Evolutionary conservation across 371 early-diverging fungal species (phyloP).

Genomic region (Vairimorpha ceranae): DNA sequence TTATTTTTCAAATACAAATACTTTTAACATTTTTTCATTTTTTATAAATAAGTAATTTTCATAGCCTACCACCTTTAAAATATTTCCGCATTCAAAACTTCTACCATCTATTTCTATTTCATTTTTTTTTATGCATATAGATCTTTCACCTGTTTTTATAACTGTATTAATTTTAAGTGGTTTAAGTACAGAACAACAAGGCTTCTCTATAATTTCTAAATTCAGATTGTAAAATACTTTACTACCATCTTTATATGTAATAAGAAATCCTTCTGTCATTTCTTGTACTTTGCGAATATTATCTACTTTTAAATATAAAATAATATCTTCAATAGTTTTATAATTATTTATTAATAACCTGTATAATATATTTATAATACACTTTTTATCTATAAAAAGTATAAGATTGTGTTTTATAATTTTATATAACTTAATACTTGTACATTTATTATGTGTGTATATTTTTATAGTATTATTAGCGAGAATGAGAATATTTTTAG

Average conservation of each 20-base stretch:
- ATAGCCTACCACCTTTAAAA: background rate
- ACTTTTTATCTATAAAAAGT: conserved; percentile 11
- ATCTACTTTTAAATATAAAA: conserved; percentile 16
- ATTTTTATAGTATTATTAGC: conserved; percentile 5
- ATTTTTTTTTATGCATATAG: background rate
- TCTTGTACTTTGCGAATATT: background rate
- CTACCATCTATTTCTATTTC: background rate
- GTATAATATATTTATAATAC: background rate
- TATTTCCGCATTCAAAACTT: background rate
- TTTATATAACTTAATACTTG: background rate
- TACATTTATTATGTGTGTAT: background rate
- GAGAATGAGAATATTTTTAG: background rate
- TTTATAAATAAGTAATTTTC: conserved; percentile 1
- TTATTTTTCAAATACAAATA: background rate
- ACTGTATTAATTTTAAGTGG: background rate
- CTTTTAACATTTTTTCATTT: background rate
- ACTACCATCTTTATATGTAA: background rate
- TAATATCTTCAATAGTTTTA: conserved; percentile 17
- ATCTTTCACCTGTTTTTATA: background rate
- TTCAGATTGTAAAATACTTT: background rate
- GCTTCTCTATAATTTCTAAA: background rate
- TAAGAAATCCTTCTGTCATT: background rate
- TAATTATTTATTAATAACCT: conserved; percentile 1
- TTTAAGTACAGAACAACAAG: too few relatives aligned
- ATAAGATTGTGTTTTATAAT: background rate